Evolutionary conservation across 768 basidiomycete genomes (phyloP).

Genomic region (Ramaria rubella): DNA sequence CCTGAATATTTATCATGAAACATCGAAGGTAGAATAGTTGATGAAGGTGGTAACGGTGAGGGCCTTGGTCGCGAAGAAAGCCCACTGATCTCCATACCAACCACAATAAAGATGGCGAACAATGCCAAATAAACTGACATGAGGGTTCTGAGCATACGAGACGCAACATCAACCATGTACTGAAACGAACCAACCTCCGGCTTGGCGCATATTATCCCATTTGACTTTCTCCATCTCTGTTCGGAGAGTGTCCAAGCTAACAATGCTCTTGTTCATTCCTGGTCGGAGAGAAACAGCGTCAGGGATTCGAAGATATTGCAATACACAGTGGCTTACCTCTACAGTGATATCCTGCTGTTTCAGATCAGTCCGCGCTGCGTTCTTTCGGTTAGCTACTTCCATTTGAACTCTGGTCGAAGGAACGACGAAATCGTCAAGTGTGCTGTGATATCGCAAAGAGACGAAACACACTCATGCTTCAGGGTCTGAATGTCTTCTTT

Average conservation of each 20-base stretch:
- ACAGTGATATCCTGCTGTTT: constrained; percentile 81
- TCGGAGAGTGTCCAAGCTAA: constrained; percentile 68
- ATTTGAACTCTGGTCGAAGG: constrained; percentile 76
- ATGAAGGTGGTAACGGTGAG: background rate
- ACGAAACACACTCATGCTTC: constrained; percentile 90
- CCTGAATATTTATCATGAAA: background rate
- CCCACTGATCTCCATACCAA: constrained; percentile 7
- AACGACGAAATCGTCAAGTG: background rate
- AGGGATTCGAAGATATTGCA: background rate
- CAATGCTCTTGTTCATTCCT: constrained; percentile 76
- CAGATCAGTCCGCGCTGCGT: constrained; percentile 77
- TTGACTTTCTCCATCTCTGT: constrained; percentile 79
- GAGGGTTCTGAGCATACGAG: background rate
- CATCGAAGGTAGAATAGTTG: no score
- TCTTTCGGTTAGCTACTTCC: constrained; percentile 92
- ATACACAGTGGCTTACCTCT: constrained; percentile 45
- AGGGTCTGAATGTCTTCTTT: constrained; percentile 86
- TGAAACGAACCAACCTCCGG: constrained; percentile 51
- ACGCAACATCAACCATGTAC: background rate
- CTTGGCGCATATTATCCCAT: constrained; percentile 84
- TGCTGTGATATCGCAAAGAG: constrained; percentile 2
- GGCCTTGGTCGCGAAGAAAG: background rate
- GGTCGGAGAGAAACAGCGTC: background rate
- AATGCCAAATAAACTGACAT: constrained; percentile 4
- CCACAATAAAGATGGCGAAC: constrained; percentile 9